Evolutionary conservation across 768 basidiomycete species (phyloP).

Genomic region (Suillus variegatus): DNA sequence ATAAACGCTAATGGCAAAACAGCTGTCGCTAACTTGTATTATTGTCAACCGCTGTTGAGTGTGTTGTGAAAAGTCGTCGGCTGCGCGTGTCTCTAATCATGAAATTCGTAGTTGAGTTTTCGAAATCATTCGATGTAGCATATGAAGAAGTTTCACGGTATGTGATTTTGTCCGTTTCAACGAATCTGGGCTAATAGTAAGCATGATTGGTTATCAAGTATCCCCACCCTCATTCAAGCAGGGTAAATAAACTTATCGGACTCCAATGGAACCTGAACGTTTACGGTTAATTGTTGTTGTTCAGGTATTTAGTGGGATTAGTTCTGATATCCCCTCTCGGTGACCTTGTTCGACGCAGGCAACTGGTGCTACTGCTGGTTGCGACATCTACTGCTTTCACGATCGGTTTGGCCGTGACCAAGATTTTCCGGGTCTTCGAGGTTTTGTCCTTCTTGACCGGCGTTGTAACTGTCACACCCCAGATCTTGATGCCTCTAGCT

Average conservation of each 20-base stretch:
- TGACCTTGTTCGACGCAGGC: constrained; percentile 77
- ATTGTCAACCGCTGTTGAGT: constrained; percentile 81
- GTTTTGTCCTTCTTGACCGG: constrained; percentile 72
- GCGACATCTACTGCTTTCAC: constrained; percentile 57
- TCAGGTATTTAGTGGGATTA: constrained; percentile 71
- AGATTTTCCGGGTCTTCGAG: constrained; percentile 60
- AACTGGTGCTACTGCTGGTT: constrained; percentile 63
- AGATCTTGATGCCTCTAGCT: constrained; percentile 73
- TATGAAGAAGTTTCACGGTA: constrained; percentile 37
- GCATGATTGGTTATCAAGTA: constrained; percentile 35
- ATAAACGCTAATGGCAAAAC: constrained; percentile 1
- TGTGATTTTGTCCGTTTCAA: not conserved
- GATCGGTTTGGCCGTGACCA: constrained; percentile 70
- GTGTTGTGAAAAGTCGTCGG: constrained; percentile 20
- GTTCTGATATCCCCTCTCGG: constrained; percentile 80
- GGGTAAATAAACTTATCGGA: constrained; percentile 43
- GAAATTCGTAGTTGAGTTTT: constrained; percentile 30
- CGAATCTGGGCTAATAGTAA: constrained; percentile 5
- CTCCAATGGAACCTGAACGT: not conserved
- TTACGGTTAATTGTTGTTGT: constrained; percentile 7
- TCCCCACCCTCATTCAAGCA: constrained; percentile 68
- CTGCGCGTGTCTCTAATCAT: not conserved
- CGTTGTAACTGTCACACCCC: constrained; percentile 67
- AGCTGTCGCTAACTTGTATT: constrained; percentile 81
- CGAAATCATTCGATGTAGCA: constrained; percentile 41